Percentiles rank a stretch among this genome's conserved stretches.
These are phyloP conservation scores for Boletus patriciae DNA, from an alignment of 768 basidiomycete species.

Conservation along the genomic window DNA sequence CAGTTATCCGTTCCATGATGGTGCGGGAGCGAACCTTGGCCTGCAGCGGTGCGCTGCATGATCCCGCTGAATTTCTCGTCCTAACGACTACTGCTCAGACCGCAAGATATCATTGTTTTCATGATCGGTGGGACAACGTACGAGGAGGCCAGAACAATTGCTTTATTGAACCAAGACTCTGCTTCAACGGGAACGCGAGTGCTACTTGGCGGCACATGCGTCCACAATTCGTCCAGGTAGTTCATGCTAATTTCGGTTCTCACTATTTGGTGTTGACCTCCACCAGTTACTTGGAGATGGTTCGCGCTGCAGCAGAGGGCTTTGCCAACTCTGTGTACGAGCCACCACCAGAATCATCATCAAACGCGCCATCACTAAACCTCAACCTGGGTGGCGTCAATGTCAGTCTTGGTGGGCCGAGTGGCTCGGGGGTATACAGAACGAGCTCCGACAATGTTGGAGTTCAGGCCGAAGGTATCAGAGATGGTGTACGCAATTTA, in stretches of 20 bases:
- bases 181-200: slow-evolving; percentile 66
- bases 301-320: slow-evolving; percentile 64
- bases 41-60: slow-evolving; percentile 58
- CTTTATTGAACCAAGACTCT: slow-evolving; percentile 84
- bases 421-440: slow-evolving; percentile 82
- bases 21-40: slow-evolving; percentile 63
- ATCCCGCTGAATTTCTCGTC: not conserved
- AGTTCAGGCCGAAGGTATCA: slow-evolving; percentile 82
- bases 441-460: slow-evolving; percentile 70
- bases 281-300: slow-evolving; percentile 84
- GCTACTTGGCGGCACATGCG: slow-evolving; percentile 89
- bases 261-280: slow-evolving; percentile 3
- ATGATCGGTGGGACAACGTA: slow-evolving; percentile 97
- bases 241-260: slow-evolving; percentile 16
- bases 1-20: slow-evolving; percentile 86
- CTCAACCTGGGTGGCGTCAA: slow-evolving; percentile 91
- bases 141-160: slow-evolving; percentile 86
- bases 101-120: slow-evolving; percentile 95
- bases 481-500: slow-evolving; percentile 85
- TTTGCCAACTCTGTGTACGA: slow-evolving; percentile 70
- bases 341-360: slow-evolving; percentile 71
- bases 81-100: slow-evolving; percentile 44
- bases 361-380: slow-evolving; percentile 78
- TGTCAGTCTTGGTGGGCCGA: slow-evolving; percentile 87
- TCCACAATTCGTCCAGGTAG: slow-evolving; percentile 93